Evolutionary conservation across 176 grass and related monocot genomes (phyloP), one percentile per base, ranked within the genome.

Genomic region (Eragrostis nindensis): DNA sequence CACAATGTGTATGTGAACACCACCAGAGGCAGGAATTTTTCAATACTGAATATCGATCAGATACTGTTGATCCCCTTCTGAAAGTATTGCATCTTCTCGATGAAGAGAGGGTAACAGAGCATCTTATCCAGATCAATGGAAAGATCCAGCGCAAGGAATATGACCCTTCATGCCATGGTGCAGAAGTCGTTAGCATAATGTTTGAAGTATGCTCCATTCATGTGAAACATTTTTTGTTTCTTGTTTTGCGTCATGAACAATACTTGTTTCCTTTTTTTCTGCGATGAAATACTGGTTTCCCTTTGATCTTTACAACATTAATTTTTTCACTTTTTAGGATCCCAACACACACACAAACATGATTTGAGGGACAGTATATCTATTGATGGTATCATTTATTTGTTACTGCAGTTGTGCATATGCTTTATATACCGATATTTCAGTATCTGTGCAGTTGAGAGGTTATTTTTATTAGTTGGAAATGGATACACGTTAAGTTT

Each of bases 1-100:
- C 96, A 50, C 92, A 98, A 40, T 98, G 92, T 78, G 84, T 98
- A 42, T 95, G 90, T 11, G 90, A 95, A 52, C 88, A 98, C 82
- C 92, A 98, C 79, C 92, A 93, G 67, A 90, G 86, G n/a, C 88
- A 87, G 40, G 86, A 86, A 46, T 90, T 62, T 85, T 95, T 87
- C 40, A 64, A 82, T 74, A 67, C 55, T 55, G 83, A 91, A 77
- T 95, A 92, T 81, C 88, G 80, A 40, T 80, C 75, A 57, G 82
- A 88, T 89, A 83, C 86, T 64, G 86, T 93, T 46, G 96, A 80
- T 14, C 90, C 95, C 67, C 92, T 98, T 74, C 75, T 90, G 62
- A 90, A 89, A 84, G 87, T 89, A 50, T 85, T 98, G 67, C 78
- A 10, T 6, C 55, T 78, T 59, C 83, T 98, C 10, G 92, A 98